Evolutionary conservation across 441 rosid species (phyloP).

Genomic region (Gossypium trilobum): DNA sequence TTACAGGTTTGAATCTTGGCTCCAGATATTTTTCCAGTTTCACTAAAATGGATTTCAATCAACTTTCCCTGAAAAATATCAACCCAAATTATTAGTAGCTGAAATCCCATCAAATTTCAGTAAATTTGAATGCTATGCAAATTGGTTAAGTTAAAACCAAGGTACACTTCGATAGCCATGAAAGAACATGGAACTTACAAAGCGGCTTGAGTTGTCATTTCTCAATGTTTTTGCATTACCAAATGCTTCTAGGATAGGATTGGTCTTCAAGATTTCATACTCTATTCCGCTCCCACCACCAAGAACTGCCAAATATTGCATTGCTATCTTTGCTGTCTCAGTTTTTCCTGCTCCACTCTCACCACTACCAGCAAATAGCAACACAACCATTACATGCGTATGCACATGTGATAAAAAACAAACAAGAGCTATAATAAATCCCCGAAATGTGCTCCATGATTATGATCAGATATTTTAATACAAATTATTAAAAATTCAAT

Average conservation of each 20-base stretch:
- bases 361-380: slow-evolving; percentile 50
- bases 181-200: slow-evolving; percentile 56
- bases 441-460: background rate
- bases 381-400: slow-evolving; percentile 9
- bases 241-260: slow-evolving; percentile 96
- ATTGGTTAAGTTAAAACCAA: background rate
- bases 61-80: slow-evolving; percentile 69
- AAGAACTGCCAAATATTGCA: slow-evolving; percentile 98
- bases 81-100: slow-evolving; percentile 22
- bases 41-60: slow-evolving; percentile 94
- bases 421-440: slow-evolving; percentile 2
- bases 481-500: background rate
- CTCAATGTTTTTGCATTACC: slow-evolving; percentile 95
- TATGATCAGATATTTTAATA: background rate
- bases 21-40: slow-evolving; percentile 92
- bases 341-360: slow-evolving; percentile 99
- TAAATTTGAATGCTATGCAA: background rate
- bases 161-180: background rate
- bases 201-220: slow-evolving; percentile 97
- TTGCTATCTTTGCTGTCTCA: slow-evolving; percentile 97
- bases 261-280: slow-evolving; percentile 88
- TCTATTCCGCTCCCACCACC: slow-evolving; percentile 99
- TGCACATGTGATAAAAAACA: background rate
- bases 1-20: slow-evolving; percentile 97
- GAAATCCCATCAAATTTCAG: slow-evolving; percentile 9